Evolutionary conservation across 495 filamentous ascomycete species (phyloP), one percentile per base, ranked within the genome.

Genomic region (Neurospora hispaniola): DNA sequence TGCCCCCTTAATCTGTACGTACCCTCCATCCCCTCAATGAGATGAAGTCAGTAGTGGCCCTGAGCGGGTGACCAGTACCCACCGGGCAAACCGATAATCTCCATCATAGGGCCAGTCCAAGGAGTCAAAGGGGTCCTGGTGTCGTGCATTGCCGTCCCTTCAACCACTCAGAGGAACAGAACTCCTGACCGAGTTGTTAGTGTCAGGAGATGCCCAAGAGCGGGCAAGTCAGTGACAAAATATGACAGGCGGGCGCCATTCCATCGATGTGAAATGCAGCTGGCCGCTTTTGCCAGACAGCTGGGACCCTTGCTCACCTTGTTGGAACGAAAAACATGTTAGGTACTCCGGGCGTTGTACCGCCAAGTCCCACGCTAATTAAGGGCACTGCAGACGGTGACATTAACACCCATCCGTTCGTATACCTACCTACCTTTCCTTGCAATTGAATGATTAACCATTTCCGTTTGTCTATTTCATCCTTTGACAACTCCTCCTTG

Each of bases 211-310:
- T 66, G 35, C 35, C 35, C 35, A 38, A 38, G 35, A 38, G 35
- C 35, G 35, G 35, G 35, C 35, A 38, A 38, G 27, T 38, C 35
- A 38, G 35, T 5, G 35, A 38, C 35, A 31, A 2, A 31, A 2
- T 31, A 2, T 31, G 23, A 23, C 23, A 23, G 23, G 23, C 23
- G 23, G 23, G 23, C 23, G 23, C 23, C 23, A 23, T 23, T 23
- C 23, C 23, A 23, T n/a, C n/a, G n/a, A n/a, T 23, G 12, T 46
- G 43, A 42, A 43, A 44, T 54, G 72, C 69, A 39, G 71, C 72
- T 72, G 74, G 72, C 71, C 74, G 74, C 71, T 71, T 74, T 68
- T 69, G 75, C 44, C 42, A 70, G 70, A 72, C 73, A 72, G 71
- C 70, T 72, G 72, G 69, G 71, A 73, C 73, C 48, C 43, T 71